Percentiles rank a stretch among this genome's conserved stretches.
Evolutionary conservation across 352 stramenopile species (phyloP).

Genomic region (Blastocystis sp.): DNA sequence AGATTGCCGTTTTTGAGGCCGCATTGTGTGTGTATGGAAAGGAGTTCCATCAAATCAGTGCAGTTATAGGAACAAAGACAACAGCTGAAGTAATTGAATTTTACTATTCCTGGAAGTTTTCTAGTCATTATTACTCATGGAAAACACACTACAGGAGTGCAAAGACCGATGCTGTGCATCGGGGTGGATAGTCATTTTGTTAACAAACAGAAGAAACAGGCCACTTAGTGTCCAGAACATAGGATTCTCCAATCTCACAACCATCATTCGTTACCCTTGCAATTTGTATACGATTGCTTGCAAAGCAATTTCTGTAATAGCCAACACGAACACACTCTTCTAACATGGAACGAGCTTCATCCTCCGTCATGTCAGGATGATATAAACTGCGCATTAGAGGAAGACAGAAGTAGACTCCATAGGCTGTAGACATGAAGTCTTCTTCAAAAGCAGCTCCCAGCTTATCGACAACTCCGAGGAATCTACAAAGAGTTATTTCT

Average conservation of each 20-base stretch:
- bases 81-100: conserved; percentile 80
- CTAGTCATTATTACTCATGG: conserved; percentile 77
- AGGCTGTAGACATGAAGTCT: conserved; percentile 39
- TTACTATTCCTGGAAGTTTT: conserved; percentile 85
- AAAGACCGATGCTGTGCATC: background rate
- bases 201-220: conserved; percentile 66
- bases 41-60: conserved; percentile 76
- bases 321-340: conserved; percentile 58
- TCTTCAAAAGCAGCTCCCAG: conserved; percentile 48
- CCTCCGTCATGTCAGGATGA: conserved; percentile 55
- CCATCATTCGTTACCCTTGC: conserved; percentile 60
- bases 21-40: conserved; percentile 77
- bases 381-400: conserved; percentile 44
- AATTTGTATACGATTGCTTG: conserved; percentile 59
- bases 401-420: conserved; percentile 61
- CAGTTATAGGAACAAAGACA: conserved; percentile 76
- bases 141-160: conserved; percentile 72
- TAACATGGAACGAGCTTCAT: conserved; percentile 45
- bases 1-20: conserved; percentile 79
- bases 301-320: conserved; percentile 61
- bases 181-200: conserved; percentile 29
- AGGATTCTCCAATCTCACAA: conserved; percentile 45
- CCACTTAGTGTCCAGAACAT: conserved; percentile 51
- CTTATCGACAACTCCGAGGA: conserved; percentile 51
- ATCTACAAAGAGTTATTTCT: conserved; percentile 47